A percentile compares a stretch with the other conserved stretches of the same genome.
Conservation (phyloP, 495 filamentous ascomycete genomes). For the Daldinia vernicosa region DNA sequence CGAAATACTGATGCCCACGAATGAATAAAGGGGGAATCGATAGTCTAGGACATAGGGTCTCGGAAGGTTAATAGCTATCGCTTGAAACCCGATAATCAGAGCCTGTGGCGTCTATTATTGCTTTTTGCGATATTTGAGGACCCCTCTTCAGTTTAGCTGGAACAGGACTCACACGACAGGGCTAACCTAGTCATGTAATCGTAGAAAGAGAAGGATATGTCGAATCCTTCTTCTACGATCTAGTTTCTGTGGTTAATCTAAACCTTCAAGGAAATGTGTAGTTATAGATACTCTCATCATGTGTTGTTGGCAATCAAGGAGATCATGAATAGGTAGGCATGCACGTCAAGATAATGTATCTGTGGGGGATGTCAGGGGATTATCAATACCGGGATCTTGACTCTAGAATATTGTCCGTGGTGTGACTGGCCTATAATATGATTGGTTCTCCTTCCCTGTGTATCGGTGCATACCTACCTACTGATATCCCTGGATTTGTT, state of each 20-base stretch:
- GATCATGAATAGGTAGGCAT: neutral
- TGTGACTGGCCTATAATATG: constrained; percentile 14
- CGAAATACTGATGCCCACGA: constrained; percentile 34
- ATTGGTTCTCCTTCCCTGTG: constrained; percentile 18
- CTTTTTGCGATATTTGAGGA: constrained; percentile 17
- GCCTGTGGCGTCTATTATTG: constrained; percentile 31
- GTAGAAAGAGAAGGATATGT: neutral
- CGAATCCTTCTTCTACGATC: neutral
- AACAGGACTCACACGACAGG: neutral
- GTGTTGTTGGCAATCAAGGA: neutral
- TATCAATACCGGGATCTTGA: constrained; percentile 27
- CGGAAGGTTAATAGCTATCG: constrained; percentile 27
- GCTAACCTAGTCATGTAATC: neutral
- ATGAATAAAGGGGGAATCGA: constrained; percentile 35
- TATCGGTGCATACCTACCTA: neutral
- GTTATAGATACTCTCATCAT: neutral
- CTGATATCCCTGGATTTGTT: constrained; percentile 25
- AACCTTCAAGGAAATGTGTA: neutral
- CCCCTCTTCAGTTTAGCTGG: neutral
- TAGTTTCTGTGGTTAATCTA: neutral
- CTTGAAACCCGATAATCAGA: constrained; percentile 28
- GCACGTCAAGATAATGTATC: constrained; percentile 7
- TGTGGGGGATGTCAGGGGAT: constrained; percentile 25
- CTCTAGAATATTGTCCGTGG: constrained; percentile 25
- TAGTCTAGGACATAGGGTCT: constrained; percentile 38